Percentiles rank a stretch among this genome's conserved stretches.
phyloP scores from a whole-genome alignment of 495 filamentous ascomycete species.

The Bombardia bombarda region DNA sequence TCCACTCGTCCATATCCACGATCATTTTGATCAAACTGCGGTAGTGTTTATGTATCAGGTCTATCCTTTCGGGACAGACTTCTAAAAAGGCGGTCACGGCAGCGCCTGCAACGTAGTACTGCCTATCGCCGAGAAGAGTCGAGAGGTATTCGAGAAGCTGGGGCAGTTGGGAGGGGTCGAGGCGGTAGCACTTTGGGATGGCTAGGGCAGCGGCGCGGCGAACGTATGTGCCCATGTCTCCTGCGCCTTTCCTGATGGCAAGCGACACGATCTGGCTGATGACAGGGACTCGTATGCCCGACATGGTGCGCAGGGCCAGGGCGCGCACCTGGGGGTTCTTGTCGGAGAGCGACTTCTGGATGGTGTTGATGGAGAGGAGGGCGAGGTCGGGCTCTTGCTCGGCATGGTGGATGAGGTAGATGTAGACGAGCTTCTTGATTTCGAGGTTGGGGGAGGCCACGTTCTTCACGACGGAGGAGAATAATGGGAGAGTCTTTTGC shows the following conservation, averaged over 20 bases:
- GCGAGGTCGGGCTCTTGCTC: constrained; percentile 92
- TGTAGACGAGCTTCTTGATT: constrained; percentile 96
- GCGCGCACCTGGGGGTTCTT: constrained; percentile 82
- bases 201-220: constrained; percentile 87
- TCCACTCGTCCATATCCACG: constrained; percentile 99
- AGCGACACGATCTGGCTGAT: constrained; percentile 97
- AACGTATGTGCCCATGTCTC: constrained; percentile 90
- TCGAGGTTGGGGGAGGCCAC: constrained; percentile 84
- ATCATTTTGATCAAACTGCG: constrained; percentile 75
- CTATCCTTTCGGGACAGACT: constrained; percentile 76
- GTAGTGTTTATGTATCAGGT: constrained; percentile 86
- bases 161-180: constrained; percentile 79
- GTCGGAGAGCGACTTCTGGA: constrained; percentile 93
- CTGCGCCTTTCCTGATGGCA: constrained; percentile 84
- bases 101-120: constrained; percentile 90
- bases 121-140: constrained; percentile 74
- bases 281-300: constrained; percentile 91
- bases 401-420: constrained; percentile 92
- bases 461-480: constrained; percentile 94
- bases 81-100: constrained; percentile 85
- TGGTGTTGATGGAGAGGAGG: constrained; percentile 93
- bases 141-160: constrained; percentile 75
- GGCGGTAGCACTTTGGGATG: constrained; percentile 95
- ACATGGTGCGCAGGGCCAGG: constrained; percentile 90
- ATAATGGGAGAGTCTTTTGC: constrained; percentile 76